A percentile compares a stretch with the other conserved stretches of the same genome.
These are phyloP conservation scores for Russula earlei DNA, from an alignment of 768 basidiomycete species.

Conservation along the genomic window DNA sequence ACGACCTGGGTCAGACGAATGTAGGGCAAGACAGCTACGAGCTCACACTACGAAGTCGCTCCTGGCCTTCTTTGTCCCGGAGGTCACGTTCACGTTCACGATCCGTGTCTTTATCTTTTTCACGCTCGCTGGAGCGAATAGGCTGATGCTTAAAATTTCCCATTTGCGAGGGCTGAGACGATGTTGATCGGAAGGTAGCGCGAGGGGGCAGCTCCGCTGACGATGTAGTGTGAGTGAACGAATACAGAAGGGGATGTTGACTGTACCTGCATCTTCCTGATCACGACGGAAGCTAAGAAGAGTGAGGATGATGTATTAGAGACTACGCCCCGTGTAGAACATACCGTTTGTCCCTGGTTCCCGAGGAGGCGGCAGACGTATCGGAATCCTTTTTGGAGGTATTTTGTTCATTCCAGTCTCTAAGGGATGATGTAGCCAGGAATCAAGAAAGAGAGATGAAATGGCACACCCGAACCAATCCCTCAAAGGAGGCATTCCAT, in stretches of 20 bases:
- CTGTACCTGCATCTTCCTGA: slow-evolving; percentile 59
- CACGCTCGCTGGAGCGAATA: slow-evolving; percentile 54
- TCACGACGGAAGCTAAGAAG: slow-evolving; percentile 63
- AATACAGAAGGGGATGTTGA: background rate
- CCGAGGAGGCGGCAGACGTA: slow-evolving; percentile 37
- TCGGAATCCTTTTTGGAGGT: slow-evolving; percentile 65
- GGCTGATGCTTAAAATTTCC: slow-evolving; percentile 90
- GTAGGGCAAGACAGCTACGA: slow-evolving; percentile 7
- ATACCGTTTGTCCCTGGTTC: slow-evolving; percentile 60
- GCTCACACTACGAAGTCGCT: slow-evolving; percentile 66
- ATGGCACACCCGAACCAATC: slow-evolving; percentile 77
- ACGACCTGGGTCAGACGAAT: slow-evolving; percentile 8
- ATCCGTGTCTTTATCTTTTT: slow-evolving; percentile 32
- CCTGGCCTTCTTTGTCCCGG: slow-evolving; percentile 68
- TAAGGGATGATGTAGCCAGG: slow-evolving; percentile 21
- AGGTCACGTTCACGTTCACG: slow-evolving; percentile 45
- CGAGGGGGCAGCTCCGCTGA: slow-evolving; percentile 43
- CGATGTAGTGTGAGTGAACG: slow-evolving; percentile 2
- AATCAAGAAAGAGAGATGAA: slow-evolving; percentile 8
- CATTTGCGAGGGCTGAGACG: slow-evolving; percentile 85
- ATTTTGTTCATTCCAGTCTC: slow-evolving; percentile 51
- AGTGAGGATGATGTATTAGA: slow-evolving; percentile 17
- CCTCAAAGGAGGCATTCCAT: slow-evolving; percentile 72
- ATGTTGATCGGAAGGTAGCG: slow-evolving; percentile 58
- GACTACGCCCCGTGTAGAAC: slow-evolving; percentile 2